Percentiles rank a stretch among this genome's conserved stretches.
phyloP scores from a whole-genome alignment of 2,329 filamentous ascomycete genomes.

The Meredithiella fracta region DNA sequence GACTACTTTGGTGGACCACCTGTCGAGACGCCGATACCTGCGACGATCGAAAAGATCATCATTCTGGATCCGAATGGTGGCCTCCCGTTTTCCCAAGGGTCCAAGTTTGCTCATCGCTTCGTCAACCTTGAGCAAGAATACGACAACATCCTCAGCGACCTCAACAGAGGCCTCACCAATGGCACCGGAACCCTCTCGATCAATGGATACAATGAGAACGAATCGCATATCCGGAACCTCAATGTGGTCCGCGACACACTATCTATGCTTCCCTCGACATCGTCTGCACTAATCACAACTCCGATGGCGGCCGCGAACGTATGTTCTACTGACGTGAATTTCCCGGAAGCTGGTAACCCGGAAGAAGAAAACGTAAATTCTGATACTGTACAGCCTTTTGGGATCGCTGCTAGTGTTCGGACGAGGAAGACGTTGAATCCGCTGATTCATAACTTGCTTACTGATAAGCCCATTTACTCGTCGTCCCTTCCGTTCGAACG shows the following conservation, averaged over 20 bases:
- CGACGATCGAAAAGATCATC: conserved; percentile 65
- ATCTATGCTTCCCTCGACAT: conserved; percentile 61
- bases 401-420: conserved; percentile 13
- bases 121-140: conserved; percentile 91
- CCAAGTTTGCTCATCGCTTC: conserved; percentile 36
- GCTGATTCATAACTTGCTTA: conserved; percentile 86
- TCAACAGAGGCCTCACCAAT: conserved; percentile 18
- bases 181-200: conserved; percentile 8
- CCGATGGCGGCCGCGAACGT: conserved; percentile 57
- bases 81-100: conserved; percentile 45
- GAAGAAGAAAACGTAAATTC: too few relatives aligned
- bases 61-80: conserved; percentile 76
- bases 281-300: conserved; percentile 78
- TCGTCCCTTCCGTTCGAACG: conserved; percentile 70
- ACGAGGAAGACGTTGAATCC: conserved; percentile 53
- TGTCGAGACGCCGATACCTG: conserved; percentile 28
- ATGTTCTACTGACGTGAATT: conserved; percentile 20
- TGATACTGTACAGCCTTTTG: conserved; percentile 8
- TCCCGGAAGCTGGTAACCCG: neutral
- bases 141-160: conserved; percentile 39
- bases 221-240: conserved; percentile 52
- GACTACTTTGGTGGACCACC: conserved; percentile 4
- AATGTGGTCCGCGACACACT: conserved; percentile 54
- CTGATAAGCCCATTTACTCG: conserved; percentile 83
- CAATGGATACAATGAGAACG: conserved; percentile 13